Evolutionary conservation across 331 rosid species (phyloP).

Genomic region (Cucumis variabilis): DNA sequence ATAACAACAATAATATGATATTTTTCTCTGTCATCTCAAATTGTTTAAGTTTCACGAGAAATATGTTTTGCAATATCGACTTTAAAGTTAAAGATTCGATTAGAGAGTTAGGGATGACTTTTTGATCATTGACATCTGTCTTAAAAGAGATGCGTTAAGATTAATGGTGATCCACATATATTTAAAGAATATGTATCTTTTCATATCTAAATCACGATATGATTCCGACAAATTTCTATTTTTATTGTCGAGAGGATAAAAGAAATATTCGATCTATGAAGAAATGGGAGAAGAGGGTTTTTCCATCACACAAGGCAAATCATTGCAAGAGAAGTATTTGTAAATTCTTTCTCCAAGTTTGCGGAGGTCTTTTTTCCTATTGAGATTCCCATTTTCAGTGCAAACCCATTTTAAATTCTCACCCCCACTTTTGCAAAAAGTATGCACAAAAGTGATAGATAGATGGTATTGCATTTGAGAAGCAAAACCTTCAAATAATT

Average conservation of each 20-base stretch:
- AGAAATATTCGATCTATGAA: neutral
- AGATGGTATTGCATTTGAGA: neutral
- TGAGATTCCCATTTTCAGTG: slow-evolving; percentile 19
- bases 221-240: neutral
- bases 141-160: neutral
- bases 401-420: neutral
- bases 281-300: neutral
- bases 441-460: slow-evolving; percentile 12
- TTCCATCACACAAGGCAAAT: neutral
- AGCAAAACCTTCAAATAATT: neutral
- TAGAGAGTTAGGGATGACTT: neutral
- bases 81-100: too few species aligned
- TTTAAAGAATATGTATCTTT: neutral
- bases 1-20: neutral
- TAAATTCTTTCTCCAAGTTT: neutral
- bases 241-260: neutral
- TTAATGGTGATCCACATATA: neutral
- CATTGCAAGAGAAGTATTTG: neutral
- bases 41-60: too few species aligned
- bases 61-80: neutral
- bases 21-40: too few species aligned
- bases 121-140: neutral
- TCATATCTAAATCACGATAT: neutral
- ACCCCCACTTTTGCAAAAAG: neutral
- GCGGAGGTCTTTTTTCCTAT: neutral